Base-by-base conservation (phyloP, 1,284 basidiomycete genomes). In the Malassezia caprae region DNA sequence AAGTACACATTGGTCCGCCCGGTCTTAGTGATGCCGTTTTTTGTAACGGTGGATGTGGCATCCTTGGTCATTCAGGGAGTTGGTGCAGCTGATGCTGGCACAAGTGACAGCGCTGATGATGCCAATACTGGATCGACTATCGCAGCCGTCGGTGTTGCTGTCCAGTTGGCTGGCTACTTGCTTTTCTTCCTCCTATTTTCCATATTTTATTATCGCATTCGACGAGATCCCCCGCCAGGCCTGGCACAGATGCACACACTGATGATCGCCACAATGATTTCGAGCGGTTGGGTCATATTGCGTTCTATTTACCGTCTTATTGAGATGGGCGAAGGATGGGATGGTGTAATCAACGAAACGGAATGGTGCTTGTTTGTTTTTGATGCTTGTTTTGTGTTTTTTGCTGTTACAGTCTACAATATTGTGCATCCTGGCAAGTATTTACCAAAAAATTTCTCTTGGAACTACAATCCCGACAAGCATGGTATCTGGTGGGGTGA, bases 321-420 rank as follows among this genome's bases (percentile, higher is more conserved):
- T 46, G 64, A 68, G 44, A 64, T 66, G 64, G 51, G 19, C 13
- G 39, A 47, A 8, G 65, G 65, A 7, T 68, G 62, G 60, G 32
- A 51, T 23, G 65, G 65, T 26, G 37, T 55, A 3, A 61, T 68
- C 27, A 55, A 58, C 35, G 39, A 34, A 2, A 59, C 50, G n/a
- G 65, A 68, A 47, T 64, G 62, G 64, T 35, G 32, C 15, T 50
- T 64, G 31, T 64, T 55, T 26, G 48, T 39, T 26, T 63, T 66
- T 31, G 64, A 66, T 23, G 54, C 51, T 3, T 23, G 51, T 7
- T 41, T 61, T 13, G 61, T 63, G 23, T 17, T 51, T 5, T 21
- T 62, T 12, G 60, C 64, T 0, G 50, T 60, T 3, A 39, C 48
- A 26, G 48, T 64, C 21, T 46, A 63, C 8, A 58, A 53, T 39